phyloP scores from a whole-genome alignment of 306 rosid species.

The Prunus davidiana region DNA sequence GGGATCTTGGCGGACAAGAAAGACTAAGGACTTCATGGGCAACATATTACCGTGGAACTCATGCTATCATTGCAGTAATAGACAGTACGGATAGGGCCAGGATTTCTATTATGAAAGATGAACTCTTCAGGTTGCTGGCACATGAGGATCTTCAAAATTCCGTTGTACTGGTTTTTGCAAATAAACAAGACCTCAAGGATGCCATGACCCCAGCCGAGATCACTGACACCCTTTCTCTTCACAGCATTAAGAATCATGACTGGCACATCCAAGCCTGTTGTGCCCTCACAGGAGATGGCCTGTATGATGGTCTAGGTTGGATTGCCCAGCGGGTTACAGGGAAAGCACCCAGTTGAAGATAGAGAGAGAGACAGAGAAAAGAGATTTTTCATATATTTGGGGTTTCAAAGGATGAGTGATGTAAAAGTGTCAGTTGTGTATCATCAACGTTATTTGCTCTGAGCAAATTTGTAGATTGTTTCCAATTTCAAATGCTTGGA shows the following conservation, averaged over 20 bases:
- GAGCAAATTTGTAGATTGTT: slow-evolving; percentile 40
- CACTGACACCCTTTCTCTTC: slow-evolving; percentile 87
- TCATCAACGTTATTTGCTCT: slow-evolving; percentile 29
- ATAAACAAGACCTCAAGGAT: slow-evolving; percentile 97
- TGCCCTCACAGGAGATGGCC: slow-evolving; percentile 93
- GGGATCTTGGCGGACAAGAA: slow-evolving; percentile 99
- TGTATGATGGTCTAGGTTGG: slow-evolving; percentile 96
- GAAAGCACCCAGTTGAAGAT: slow-evolving; percentile 56
- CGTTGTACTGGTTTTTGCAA: slow-evolving; percentile 78
- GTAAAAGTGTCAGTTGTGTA: slow-evolving; percentile 34
- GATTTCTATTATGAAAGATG: slow-evolving; percentile 87
- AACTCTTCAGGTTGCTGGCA: slow-evolving; percentile 88
- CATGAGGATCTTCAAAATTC: slow-evolving; percentile 89
- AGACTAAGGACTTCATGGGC: slow-evolving; percentile 98
- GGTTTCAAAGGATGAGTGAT: slow-evolving; percentile 33
- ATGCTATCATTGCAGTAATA: slow-evolving; percentile 84
- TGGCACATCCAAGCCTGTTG: slow-evolving; percentile 99
- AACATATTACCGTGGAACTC: slow-evolving; percentile 91
- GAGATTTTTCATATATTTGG: slow-evolving; percentile 29
- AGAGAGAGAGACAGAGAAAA: neutral
- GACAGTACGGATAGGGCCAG: slow-evolving; percentile 96
- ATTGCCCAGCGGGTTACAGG: slow-evolving; percentile 79
- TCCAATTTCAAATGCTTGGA: slow-evolving; percentile 31
- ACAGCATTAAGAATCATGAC: slow-evolving; percentile 97
- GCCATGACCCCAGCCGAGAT: slow-evolving; percentile 99